Evolutionary conservation across 768 basidiomycete species (phyloP).

Genomic region (Pilatotrama ljubarskyi): DNA sequence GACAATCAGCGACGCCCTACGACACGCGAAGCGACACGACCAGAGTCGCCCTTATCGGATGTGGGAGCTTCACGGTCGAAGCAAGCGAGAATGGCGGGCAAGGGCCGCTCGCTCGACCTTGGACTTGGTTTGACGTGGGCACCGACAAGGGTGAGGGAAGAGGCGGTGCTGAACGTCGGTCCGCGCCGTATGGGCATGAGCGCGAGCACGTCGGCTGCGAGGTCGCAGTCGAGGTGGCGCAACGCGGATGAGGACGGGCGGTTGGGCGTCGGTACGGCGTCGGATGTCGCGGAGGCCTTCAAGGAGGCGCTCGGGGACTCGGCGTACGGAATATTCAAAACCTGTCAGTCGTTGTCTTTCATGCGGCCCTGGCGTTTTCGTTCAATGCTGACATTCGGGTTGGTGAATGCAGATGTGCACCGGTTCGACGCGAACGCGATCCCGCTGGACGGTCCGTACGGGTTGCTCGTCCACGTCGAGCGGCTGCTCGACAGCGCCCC

Average conservation of each 20-base stretch:
- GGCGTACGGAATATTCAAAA: slow-evolving; percentile 50
- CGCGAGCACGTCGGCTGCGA: slow-evolving; percentile 14
- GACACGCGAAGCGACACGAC: background rate
- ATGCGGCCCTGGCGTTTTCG: background rate
- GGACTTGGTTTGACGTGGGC: slow-evolving; percentile 74
- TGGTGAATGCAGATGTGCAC: slow-evolving; percentile 56
- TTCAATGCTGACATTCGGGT: background rate
- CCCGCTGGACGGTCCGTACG: slow-evolving; percentile 71
- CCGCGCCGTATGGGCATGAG: slow-evolving; percentile 6
- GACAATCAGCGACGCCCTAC: slow-evolving; percentile 21
- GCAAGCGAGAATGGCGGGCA: slow-evolving; percentile 34
- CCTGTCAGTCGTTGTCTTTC: slow-evolving; percentile 48
- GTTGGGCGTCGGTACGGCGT: slow-evolving; percentile 25
- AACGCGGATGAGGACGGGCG: slow-evolving; percentile 34
- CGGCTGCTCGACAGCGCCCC: slow-evolving; percentile 52
- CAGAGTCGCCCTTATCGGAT: slow-evolving; percentile 7
- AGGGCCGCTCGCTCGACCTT: slow-evolving; percentile 73
- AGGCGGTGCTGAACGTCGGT: slow-evolving; percentile 50
- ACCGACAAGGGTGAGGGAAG: slow-evolving; percentile 63
- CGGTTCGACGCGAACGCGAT: slow-evolving; percentile 75
- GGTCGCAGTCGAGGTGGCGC: slow-evolving; percentile 26
- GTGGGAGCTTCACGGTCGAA: slow-evolving; percentile 5
- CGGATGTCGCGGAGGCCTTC: slow-evolving; percentile 41
- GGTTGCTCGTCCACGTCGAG: slow-evolving; percentile 66
- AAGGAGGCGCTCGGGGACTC: slow-evolving; percentile 37